Base-by-base conservation (phyloP, 768 basidiomycete genomes). In the Mycena maculata region DNA sequence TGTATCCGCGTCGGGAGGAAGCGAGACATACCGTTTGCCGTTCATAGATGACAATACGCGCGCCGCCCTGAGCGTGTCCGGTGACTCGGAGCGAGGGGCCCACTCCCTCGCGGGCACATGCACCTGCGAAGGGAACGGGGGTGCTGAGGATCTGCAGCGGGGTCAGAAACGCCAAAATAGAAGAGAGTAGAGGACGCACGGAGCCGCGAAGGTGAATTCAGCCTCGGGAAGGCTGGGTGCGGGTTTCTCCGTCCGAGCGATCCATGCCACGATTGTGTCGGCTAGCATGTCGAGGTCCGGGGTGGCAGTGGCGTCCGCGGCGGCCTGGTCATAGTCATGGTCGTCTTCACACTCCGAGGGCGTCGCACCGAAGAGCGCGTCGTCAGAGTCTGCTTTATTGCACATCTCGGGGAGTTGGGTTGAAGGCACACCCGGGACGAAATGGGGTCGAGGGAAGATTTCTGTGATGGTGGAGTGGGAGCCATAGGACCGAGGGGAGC, bases 361-460 rank as follows among this genome's bases (percentile, higher is more conserved):
- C 16, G 41, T 44, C 41, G 48, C 41, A 18, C 8, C 10, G 31
- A 41, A 61, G 22, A 55, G 54, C n/a, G 56, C 64, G 42, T 65
- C 64, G 27, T 67, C 65, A 1, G 59, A 67, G 54, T 67, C 65
- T 3, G 12, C 36, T 2, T 55, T 47, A 18, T 41, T 54, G 45
- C 65, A 67, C 15, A 67, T 47, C 42, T 59, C 27, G 4, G 65
- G 65, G 0, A 67, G 65, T 22, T 67, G 65, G 0, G 10, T 25
- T 1, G 59, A 45, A 18, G 65, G 56, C 18, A 61, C 16, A 3
- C 56, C n/a, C 3, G 65, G 65, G n/a, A 56, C 47, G 15, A 59
- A 59, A 12, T 25, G 23, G 15, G 65, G 65, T 25, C 65, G 65
- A 9, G 60, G 38, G 45, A 61, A 49, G 2, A 48, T 15, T 1